Evolutionary conservation across 345 rosid species (phyloP).

Genomic region (Eucalyptus shirleyi): DNA sequence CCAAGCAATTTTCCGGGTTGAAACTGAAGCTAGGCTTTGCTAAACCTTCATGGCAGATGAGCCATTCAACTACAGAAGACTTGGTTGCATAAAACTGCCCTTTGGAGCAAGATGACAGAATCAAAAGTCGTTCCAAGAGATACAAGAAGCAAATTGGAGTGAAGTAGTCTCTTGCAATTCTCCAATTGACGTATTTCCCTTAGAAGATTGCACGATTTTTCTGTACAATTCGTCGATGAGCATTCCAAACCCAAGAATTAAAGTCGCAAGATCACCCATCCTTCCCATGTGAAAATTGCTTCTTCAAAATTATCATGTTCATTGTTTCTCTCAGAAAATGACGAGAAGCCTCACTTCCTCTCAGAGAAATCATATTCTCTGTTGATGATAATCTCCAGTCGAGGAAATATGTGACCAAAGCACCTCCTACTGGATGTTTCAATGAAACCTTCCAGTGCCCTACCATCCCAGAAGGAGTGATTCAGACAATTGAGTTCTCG

Average conservation of each 20-base stretch:
- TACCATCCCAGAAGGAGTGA: background rate
- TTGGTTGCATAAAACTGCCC: constrained; percentile 4
- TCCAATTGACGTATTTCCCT: constrained; percentile 14
- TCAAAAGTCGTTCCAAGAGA: constrained; percentile 24
- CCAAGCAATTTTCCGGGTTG: background rate
- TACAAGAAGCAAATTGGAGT: constrained; percentile 33
- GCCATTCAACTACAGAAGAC: constrained; percentile 26
- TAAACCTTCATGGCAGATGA: constrained; percentile 2
- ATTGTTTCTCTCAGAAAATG: constrained; percentile 3
- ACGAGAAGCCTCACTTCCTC: constrained; percentile 7
- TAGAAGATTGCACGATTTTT: background rate
- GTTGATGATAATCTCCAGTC: constrained; percentile 15
- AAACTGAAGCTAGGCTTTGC: background rate
- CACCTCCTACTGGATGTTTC: background rate
- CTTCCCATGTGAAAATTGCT: constrained; percentile 11
- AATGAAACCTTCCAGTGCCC: background rate
- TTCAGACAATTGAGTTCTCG: background rate
- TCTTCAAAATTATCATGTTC: background rate
- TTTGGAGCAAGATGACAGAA: background rate
- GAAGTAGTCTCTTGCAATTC: constrained; percentile 1
- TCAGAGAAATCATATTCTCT: constrained; percentile 9
- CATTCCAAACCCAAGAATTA: constrained; percentile 28
- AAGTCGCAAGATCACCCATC: constrained; percentile 12
- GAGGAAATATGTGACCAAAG: constrained; percentile 14
- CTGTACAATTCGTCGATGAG: background rate